Conservation (phyloP, 495 filamentous ascomycete genomes). For the Podospora conica region DNA sequence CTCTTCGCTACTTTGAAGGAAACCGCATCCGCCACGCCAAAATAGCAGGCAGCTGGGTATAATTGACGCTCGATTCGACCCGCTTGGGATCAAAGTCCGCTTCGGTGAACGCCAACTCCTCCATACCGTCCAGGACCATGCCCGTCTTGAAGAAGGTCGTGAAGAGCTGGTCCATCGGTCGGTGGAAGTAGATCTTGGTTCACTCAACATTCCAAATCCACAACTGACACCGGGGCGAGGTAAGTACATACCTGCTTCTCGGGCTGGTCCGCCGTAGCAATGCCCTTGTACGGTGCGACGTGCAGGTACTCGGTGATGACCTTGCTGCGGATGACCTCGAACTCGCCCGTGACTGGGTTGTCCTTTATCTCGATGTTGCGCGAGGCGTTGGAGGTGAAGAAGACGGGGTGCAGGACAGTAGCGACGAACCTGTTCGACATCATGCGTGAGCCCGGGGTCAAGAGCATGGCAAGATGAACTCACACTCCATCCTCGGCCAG, state of each 20-base stretch:
- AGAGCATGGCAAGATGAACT: not conserved
- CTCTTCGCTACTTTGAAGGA: not conserved
- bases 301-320: conserved; percentile 31
- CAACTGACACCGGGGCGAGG: not conserved
- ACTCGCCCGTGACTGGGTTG: conserved; percentile 20
- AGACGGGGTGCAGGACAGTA: conserved; percentile 39
- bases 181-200: conserved; percentile 34
- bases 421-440: conserved; percentile 32
- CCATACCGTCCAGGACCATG: conserved; percentile 37
- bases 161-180: conserved; percentile 36
- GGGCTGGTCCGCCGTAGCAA: conserved; percentile 27
- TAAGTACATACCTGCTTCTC: conserved; percentile 25
- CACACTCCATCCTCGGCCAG: conserved; percentile 35
- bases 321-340: conserved; percentile 21
- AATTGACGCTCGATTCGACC: conserved; percentile 29
- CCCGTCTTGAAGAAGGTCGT: conserved; percentile 31
- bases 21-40: conserved; percentile 32
- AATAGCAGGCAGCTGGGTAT: conserved; percentile 31
- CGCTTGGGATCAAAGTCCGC: conserved; percentile 17
- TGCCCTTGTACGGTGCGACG: conserved; percentile 31
- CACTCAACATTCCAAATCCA: not conserved
- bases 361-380: conserved; percentile 25
- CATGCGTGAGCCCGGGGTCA: not conserved
- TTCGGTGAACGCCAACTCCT: conserved; percentile 35
- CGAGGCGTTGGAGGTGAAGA: conserved; percentile 34